Conservation (phyloP, 148 eudicot genomes). For the Camellia lanceoleosa region DNA sequence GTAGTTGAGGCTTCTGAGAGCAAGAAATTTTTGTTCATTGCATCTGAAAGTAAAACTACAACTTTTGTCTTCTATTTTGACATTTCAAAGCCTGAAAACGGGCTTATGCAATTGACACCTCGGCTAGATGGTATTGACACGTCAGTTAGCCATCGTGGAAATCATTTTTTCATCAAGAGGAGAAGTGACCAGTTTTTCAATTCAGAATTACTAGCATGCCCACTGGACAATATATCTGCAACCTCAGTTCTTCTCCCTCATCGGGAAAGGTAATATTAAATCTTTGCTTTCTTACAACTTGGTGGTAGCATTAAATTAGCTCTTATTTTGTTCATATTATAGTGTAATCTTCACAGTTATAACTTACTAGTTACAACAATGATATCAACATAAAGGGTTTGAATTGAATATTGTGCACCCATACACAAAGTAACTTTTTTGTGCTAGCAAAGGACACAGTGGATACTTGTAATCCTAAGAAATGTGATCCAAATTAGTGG, state of each 20-base stretch:
- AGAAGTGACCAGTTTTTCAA: slow-evolving; percentile 81
- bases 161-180: slow-evolving; percentile 71
- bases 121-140: slow-evolving; percentile 74
- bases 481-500: neutral
- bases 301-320: neutral
- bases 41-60: slow-evolving; percentile 77
- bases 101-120: slow-evolving; percentile 70
- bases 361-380: neutral
- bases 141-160: slow-evolving; percentile 79
- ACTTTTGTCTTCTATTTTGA: slow-evolving; percentile 73
- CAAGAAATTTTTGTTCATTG: slow-evolving; percentile 73
- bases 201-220: slow-evolving; percentile 88
- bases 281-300: neutral
- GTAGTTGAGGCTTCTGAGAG: slow-evolving; percentile 74
- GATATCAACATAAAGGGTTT: neutral
- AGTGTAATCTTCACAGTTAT: neutral
- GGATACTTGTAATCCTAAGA: neutral
- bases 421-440: neutral
- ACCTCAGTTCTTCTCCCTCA: slow-evolving; percentile 66
- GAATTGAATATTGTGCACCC: neutral
- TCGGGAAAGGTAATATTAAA: slow-evolving; percentile 57
- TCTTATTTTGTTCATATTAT: neutral
- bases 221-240: slow-evolving; percentile 63
- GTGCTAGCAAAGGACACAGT: neutral
- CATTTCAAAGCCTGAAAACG: slow-evolving; percentile 47